Evolutionary conservation across 2,329 filamentous ascomycete genomes (phyloP).

Genomic region (Aspergillus brunneoviolaceus): DNA sequence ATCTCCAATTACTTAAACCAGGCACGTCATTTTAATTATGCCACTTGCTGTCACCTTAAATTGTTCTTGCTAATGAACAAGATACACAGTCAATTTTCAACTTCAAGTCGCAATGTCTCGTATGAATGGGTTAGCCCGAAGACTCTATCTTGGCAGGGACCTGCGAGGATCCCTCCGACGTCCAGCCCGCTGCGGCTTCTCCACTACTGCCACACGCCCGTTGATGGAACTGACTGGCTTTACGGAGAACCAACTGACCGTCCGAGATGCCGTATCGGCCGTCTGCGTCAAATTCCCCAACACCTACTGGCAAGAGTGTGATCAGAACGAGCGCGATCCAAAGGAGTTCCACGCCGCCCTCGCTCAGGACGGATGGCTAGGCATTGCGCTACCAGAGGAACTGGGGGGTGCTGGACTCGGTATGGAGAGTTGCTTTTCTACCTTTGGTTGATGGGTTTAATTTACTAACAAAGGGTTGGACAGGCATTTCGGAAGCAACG

Average conservation of each 20-base stretch:
- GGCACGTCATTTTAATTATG: background rate
- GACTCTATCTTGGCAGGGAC: background rate
- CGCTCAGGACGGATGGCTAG: conserved; percentile 75
- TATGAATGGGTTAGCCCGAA: conserved; percentile 1
- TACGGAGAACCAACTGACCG: conserved; percentile 69
- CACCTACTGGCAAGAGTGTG: conserved; percentile 71
- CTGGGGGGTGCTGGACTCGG: conserved; percentile 72
- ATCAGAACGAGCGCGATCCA: conserved; percentile 69
- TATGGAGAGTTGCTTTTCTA: conserved; percentile 3
- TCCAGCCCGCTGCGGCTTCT: conserved; percentile 24
- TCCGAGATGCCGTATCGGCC: conserved; percentile 67
- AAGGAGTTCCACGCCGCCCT: conserved; percentile 73
- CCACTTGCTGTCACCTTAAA: background rate
- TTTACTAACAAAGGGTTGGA: conserved; percentile 24
- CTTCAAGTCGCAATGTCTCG: conserved; percentile 9
- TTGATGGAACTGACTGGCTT: conserved; percentile 75
- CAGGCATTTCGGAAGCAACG: conserved; percentile 70
- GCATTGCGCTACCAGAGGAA: conserved; percentile 73
- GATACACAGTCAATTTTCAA: background rate
- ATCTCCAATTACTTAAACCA: background rate
- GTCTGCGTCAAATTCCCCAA: conserved; percentile 71
- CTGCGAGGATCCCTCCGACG: background rate
- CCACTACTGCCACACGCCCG: conserved; percentile 29
- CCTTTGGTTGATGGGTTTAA: no score
- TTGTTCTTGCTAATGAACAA: background rate